Evolutionary conservation across 176 grass and related monocot genomes (phyloP).

Genomic region (Triticum urartu): DNA sequence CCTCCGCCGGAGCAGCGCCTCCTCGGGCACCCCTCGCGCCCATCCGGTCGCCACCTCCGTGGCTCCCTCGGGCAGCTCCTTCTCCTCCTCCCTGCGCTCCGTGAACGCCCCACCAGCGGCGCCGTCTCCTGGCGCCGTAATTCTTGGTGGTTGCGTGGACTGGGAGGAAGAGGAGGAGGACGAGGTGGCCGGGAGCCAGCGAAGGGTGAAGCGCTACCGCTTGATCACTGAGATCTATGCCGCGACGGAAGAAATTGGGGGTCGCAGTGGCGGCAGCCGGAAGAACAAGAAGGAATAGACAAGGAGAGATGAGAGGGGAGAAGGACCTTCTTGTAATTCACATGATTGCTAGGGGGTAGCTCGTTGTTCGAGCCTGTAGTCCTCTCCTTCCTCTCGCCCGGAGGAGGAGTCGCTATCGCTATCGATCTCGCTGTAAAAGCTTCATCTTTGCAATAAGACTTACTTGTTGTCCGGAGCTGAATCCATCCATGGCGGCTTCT

Average conservation of each 20-base stretch:
- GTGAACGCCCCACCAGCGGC: slow-evolving; percentile 28
- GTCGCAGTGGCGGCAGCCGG: slow-evolving; percentile 3
- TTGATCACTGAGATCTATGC: slow-evolving; percentile 56
- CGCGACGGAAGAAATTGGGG: slow-evolving; percentile 28
- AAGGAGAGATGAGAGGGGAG: slow-evolving; percentile 18
- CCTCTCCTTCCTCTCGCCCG: not conserved
- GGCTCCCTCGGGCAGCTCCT: not conserved
- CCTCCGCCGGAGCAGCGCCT: slow-evolving; percentile 37
- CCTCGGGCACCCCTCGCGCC: no score
- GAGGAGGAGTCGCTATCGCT: not conserved
- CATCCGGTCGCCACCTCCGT: no score
- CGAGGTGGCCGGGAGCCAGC: slow-evolving; percentile 18
- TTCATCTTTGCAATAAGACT: slow-evolving; percentile 27
- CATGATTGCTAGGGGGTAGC: slow-evolving; percentile 35
- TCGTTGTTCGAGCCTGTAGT: not conserved
- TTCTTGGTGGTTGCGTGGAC: not conserved
- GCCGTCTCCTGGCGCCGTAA: not conserved
- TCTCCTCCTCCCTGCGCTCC: slow-evolving; percentile 41
- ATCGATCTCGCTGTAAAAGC: slow-evolving; percentile 22
- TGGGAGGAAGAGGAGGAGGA: slow-evolving; percentile 25
- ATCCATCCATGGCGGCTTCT: not conserved
- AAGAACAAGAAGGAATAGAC: slow-evolving; percentile 33
- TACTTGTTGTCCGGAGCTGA: not conserved
- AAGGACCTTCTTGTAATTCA: slow-evolving; percentile 32
- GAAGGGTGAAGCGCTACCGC: slow-evolving; percentile 48